Base-by-base conservation (phyloP, 768 basidiomycete species). In the Boletus rufocinnamomeus region DNA sequence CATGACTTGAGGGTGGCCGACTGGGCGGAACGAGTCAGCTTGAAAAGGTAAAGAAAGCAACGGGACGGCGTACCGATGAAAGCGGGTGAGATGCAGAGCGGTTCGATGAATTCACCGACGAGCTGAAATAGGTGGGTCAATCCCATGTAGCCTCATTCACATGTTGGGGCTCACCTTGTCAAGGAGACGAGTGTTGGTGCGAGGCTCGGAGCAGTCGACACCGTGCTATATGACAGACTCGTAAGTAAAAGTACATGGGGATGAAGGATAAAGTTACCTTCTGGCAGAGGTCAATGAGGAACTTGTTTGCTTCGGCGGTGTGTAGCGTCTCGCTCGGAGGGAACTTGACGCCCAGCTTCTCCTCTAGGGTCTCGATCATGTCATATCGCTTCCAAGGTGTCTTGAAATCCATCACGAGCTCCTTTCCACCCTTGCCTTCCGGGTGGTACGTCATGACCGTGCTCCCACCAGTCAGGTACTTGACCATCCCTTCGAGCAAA, bases 1-100 rank as follows among this genome's bases (percentile, higher is more conserved):
- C 97, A 99, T 99, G 64, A 98, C 93, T 79, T 98, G 95, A 17
- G 97, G 97, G 76, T 98, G 97, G 32, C 97, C 97, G 61, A 96
- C 95, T 89, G 64, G 10, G 56, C 32, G 19, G 25, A 52, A 45
- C 17, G 1, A 19, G 28, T 69, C 35, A 64, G 56, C 32, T 19
- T 19, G 25, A 30, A 3, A 2, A 59, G 6, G 13, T n/a, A 11
- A 2, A 17, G n/a, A n/a, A 25, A 27, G 17, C 1, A 21, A 23
- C 4, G 8, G 28, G 34, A 23, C 25, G 44, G 30, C 80, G 48
- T 65, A 89, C 91, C 87, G 65, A 99, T 98, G 82, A 99, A 99
- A 6, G 95, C 81, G 4, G 97, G 97, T 37, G 91, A 95, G 67
- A 98, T 85, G 76, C 97, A 99, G 55, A 98, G 87, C 32, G 90